phyloP scores from a whole-genome alignment of 177 flowering plant species.

The Vitis hybrid region DNA sequence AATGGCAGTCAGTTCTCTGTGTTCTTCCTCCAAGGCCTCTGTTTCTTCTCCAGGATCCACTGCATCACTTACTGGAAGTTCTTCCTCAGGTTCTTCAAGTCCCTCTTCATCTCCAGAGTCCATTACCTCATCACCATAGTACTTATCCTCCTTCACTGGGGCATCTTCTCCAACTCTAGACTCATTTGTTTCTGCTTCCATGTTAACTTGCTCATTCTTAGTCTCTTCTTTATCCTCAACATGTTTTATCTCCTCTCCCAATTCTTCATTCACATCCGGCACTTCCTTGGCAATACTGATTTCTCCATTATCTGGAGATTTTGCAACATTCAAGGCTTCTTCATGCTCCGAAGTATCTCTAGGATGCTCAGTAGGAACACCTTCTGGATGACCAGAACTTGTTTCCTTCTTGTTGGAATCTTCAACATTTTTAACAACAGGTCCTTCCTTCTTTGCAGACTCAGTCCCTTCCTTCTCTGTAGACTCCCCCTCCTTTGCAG shows the following conservation, averaged over 20 bases:
- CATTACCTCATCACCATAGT: conserved; percentile 26
- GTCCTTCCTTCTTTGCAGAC: too few relatives aligned
- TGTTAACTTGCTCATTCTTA: background rate
- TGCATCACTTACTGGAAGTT: conserved; percentile 36
- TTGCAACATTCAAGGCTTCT: conserved; percentile 2
- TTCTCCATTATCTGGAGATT: conserved; percentile 10
- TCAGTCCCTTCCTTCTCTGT: too few relatives aligned
- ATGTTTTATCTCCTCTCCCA: conserved; percentile 8
- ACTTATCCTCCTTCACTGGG: conserved; percentile 22
- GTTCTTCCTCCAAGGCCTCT: conserved; percentile 46
- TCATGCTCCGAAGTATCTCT: background rate
- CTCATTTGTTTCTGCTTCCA: conserved; percentile 22
- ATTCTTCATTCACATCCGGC: conserved; percentile 11
- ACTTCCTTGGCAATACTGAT: background rate
- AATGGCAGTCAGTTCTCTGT: conserved; percentile 43
- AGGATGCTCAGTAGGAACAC: background rate
- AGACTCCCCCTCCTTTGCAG: conserved; percentile 21
- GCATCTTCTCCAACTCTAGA: conserved; percentile 19
- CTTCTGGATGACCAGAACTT: conserved; percentile 2
- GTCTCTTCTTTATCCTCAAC: conserved; percentile 14
- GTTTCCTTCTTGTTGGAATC: conserved; percentile 4
- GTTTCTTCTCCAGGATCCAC: conserved; percentile 42
- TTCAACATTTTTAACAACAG: conserved; percentile 7
- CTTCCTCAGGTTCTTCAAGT: conserved; percentile 43
- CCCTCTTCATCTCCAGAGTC: conserved; percentile 19